Conservation (phyloP, 352 stramenopile species). For the Globisporangium uncinulatum region DNA sequence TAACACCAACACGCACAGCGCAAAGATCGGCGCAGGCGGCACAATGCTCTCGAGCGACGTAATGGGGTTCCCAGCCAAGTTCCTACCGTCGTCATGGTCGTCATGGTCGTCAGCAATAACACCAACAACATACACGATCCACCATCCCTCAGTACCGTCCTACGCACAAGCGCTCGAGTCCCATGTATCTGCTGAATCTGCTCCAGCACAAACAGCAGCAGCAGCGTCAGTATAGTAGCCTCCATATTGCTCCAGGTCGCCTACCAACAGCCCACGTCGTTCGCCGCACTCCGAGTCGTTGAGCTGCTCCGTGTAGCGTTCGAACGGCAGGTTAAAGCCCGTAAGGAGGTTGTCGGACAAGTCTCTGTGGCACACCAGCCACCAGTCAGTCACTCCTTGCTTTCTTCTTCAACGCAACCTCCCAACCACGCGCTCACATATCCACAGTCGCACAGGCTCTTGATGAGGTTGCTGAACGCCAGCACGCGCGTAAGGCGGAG, state of each 20-base stretch:
- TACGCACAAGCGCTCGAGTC: no score
- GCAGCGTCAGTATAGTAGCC: no score
- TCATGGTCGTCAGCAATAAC: not conserved
- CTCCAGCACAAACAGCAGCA: constrained; percentile 1
- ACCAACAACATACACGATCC: no score
- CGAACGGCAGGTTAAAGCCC: constrained; percentile 8
- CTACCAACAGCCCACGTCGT: not conserved
- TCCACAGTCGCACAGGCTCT: not conserved
- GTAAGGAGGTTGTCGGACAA: constrained; percentile 13
- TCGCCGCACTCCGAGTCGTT: not conserved
- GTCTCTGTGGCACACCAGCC: not conserved
- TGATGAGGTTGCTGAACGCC: constrained; percentile 2
- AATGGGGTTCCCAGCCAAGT: constrained; percentile 11
- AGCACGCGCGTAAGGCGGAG: constrained; percentile 7
- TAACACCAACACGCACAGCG: constrained; percentile 4
- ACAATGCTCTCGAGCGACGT: constrained; percentile 7
- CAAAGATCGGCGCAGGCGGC: not conserved
- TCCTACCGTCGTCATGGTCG: not conserved
- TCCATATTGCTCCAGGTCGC: no score
- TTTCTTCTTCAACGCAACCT: not conserved
- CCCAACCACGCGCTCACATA: not conserved
- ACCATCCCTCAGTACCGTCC: no score
- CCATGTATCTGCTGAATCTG: not conserved
- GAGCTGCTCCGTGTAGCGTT: not conserved
- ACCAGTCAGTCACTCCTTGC: not conserved